These are phyloP conservation scores for Dendrostoma leiphaemia DNA, from an alignment of 2,329 filamentous ascomycete species.

Conservation along the genomic window DNA sequence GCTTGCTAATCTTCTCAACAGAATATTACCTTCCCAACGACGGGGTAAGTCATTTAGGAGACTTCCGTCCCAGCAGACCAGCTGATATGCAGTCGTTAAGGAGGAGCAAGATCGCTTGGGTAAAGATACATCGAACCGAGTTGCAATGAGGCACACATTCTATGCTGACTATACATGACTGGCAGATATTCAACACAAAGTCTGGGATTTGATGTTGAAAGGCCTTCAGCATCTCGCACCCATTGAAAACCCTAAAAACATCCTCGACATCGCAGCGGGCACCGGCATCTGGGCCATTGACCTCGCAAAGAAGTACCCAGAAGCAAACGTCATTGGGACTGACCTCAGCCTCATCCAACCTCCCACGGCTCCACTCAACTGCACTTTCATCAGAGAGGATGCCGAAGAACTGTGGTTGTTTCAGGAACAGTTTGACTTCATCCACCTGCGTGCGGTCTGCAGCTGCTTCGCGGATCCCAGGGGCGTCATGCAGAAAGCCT, in stretches of 20 bases:
- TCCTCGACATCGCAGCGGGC: slow-evolving; percentile 45
- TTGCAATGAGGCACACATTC: no score
- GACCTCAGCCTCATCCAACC: slow-evolving; percentile 45
- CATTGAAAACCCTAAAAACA: slow-evolving; percentile 38
- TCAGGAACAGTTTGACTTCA: slow-evolving; percentile 47
- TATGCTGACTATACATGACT: no score
- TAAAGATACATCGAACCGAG: no score
- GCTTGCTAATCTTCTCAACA: no score
- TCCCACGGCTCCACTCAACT: slow-evolving; percentile 45
- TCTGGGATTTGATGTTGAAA: slow-evolving; percentile 35
- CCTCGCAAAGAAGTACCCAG: slow-evolving; percentile 39
- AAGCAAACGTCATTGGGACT: slow-evolving; percentile 36
- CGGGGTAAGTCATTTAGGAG: no score
- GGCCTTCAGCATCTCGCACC: slow-evolving; percentile 45
- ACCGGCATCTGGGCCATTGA: slow-evolving; percentile 52
- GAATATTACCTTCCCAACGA: no score
- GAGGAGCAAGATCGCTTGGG: no score
- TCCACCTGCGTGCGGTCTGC: slow-evolving; percentile 49
- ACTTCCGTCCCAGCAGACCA: no score
- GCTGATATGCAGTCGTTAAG: no score
- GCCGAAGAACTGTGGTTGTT: slow-evolving; percentile 47
- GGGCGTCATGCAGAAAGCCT: slow-evolving; percentile 42
- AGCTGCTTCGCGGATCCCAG: slow-evolving; percentile 50
- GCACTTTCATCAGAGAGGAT: slow-evolving; percentile 53
- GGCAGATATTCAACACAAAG: slow-evolving; percentile 39